Percentiles rank a stretch among this genome's conserved stretches.
Conservation (phyloP, 2,329 filamentous ascomycete species). For the Aspergillus quadrilineatus region DNA sequence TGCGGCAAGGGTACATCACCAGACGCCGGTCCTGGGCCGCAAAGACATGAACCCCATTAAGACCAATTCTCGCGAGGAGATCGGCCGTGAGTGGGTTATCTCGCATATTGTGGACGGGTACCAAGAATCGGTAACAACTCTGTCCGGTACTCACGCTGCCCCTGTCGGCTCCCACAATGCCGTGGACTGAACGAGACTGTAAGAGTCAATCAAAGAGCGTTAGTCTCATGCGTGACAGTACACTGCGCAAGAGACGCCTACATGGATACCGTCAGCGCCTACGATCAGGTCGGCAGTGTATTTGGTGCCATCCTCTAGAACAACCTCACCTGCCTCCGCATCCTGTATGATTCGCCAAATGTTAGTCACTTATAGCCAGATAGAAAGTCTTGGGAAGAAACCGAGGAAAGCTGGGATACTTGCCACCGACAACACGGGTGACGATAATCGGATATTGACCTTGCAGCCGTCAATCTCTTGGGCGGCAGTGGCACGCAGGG, state of each 20-base stretch:
- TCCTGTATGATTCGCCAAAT: slow-evolving; percentile 11
- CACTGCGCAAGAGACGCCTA: not conserved
- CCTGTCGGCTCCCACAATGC: slow-evolving; percentile 16
- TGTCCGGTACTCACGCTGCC: slow-evolving; percentile 28
- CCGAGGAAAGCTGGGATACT: not conserved
- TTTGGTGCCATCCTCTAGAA: slow-evolving; percentile 29
- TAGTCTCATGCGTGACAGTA: not conserved
- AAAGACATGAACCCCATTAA: slow-evolving; percentile 18
- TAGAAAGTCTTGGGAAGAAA: not conserved
- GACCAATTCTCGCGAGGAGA: slow-evolving; percentile 25
- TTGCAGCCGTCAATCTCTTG: slow-evolving; percentile 19
- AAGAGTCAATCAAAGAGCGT: not conserved
- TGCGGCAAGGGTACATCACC: slow-evolving; percentile 28
- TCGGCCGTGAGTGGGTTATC: slow-evolving; percentile 30
- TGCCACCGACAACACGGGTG: slow-evolving; percentile 1
- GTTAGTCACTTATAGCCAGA: not conserved
- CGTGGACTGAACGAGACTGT: slow-evolving; percentile 28
- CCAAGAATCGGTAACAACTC: slow-evolving; percentile 39
- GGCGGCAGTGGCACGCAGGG: slow-evolving; percentile 31
- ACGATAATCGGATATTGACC: slow-evolving; percentile 20
- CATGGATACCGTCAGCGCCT: slow-evolving; percentile 42
- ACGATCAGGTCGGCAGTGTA: slow-evolving; percentile 41
- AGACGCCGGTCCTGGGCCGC: slow-evolving; percentile 20
- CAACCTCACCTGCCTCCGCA: slow-evolving; percentile 26
- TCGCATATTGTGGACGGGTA: slow-evolving; percentile 31